These are phyloP conservation scores for Magnusiomyces ingens DNA, from an alignment of 1,139 yeast species.

Conservation along the genomic window DNA sequence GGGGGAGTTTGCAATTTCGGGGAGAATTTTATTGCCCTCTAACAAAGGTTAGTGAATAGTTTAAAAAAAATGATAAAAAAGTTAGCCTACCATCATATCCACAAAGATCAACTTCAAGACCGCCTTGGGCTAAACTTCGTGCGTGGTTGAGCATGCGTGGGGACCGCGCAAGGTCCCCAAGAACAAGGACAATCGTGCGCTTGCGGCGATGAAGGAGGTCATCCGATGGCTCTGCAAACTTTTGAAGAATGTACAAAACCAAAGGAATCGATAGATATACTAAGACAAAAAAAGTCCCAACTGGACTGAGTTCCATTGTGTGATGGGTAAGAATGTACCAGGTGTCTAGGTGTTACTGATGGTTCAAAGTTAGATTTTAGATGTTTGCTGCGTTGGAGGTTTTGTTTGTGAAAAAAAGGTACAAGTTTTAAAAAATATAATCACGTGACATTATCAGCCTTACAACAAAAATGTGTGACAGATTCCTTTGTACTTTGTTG, in stretches of 20 bases:
- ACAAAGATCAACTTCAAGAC: conserved; percentile 73
- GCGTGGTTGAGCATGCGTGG: conserved; percentile 96
- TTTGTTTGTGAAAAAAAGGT: too few relatives aligned
- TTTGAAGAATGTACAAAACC: conserved; percentile 12
- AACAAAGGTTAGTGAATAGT: background rate
- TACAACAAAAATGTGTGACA: too few relatives aligned
- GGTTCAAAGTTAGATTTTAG: too few relatives aligned
- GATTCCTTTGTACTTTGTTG: too few relatives aligned
- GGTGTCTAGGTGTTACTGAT: too few relatives aligned
- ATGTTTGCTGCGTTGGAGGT: too few relatives aligned
- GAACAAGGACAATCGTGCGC: conserved; percentile 67
- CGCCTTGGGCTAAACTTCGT: conserved; percentile 58
- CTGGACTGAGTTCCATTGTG: conserved; percentile 9
- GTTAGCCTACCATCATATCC: conserved; percentile 61
- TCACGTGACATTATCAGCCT: too few relatives aligned
- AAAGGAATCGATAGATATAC: conserved; percentile 15
- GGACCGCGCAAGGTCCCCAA: conserved; percentile 93
- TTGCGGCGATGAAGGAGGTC: conserved; percentile 30
- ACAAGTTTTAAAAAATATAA: too few relatives aligned
- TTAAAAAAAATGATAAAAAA: background rate
- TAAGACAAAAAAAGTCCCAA: conserved; percentile 10
- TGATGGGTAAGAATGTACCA: background rate
- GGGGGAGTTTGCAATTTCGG: conserved; percentile 13
- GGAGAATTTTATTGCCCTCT: conserved; percentile 11
- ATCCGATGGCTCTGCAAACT: conserved; percentile 2